Evolutionary conservation across 148 eudicot genomes (phyloP).

Genomic region (Silene conica): DNA sequence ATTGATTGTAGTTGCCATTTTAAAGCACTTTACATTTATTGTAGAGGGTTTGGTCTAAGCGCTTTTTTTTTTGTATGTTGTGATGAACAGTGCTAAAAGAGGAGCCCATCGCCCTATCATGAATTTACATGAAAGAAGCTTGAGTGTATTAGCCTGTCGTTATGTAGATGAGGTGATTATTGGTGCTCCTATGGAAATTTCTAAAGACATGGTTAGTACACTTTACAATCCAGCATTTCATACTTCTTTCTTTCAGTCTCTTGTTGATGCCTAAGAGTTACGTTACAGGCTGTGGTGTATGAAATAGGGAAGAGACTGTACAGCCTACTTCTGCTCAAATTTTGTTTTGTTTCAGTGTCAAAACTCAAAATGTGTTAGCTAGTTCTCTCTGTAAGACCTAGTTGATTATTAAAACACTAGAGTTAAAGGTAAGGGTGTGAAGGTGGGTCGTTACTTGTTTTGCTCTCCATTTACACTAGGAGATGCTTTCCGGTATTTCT

Average conservation of each 20-base stretch:
- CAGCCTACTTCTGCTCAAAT: too few species aligned
- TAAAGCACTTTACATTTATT: background rate
- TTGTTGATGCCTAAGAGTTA: background rate
- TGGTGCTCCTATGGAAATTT: slow-evolving; percentile 94
- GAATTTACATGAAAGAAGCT: slow-evolving; percentile 99
- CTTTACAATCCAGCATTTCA: slow-evolving; percentile 11
- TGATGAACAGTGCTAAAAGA: slow-evolving; percentile 62
- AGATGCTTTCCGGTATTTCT: too few species aligned
- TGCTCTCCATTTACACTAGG: too few species aligned
- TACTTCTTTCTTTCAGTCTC: background rate
- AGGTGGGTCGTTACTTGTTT: too few species aligned
- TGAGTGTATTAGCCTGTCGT: slow-evolving; percentile 97
- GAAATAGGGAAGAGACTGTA: too few species aligned
- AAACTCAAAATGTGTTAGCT: too few species aligned
- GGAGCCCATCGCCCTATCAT: slow-evolving; percentile 95
- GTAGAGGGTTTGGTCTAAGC: background rate
- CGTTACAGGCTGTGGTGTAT: background rate
- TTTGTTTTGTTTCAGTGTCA: too few species aligned
- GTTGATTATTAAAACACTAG: too few species aligned
- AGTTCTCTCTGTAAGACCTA: too few species aligned
- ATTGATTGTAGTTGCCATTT: background rate
- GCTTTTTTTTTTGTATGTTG: slow-evolving; percentile 7
- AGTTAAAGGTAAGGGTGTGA: too few species aligned
- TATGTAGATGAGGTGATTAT: slow-evolving; percentile 96
- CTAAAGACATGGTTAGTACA: slow-evolving; percentile 83